These are phyloP conservation scores for Periconia digitata DNA, from an alignment of 2,329 filamentous ascomycete genomes.

Conservation along the genomic window DNA sequence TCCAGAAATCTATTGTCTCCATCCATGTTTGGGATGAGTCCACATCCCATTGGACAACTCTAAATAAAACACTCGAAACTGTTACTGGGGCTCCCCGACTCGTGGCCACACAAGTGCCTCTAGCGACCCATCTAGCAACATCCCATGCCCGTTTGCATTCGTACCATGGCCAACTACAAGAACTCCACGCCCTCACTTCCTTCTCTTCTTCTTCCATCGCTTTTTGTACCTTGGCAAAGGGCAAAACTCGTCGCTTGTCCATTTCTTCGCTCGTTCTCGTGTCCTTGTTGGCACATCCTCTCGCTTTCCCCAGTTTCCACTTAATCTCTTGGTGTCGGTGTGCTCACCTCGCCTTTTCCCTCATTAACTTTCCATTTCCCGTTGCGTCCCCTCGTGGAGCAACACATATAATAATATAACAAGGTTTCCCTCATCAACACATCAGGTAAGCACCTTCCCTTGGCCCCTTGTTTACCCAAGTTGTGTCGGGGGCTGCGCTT, in stretches of 20 bases:
- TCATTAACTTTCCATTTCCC: constrained; percentile 1
- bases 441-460: not conserved
- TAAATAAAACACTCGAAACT: not conserved
- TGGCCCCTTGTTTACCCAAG: no score
- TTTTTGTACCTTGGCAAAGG: constrained; percentile 22
- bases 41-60: not conserved
- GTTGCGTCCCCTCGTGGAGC: not conserved
- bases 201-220: constrained; percentile 15
- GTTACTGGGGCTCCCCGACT: not conserved
- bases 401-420: no score
- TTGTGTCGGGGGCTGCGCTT: not conserved
- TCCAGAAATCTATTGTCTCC: not conserved
- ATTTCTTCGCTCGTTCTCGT: constrained; percentile 9
- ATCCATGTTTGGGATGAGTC: not conserved
- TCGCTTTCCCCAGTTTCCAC: not conserved
- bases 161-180: not conserved
- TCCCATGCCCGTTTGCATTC: not conserved
- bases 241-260: constrained; percentile 24
- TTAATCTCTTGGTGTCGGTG: not conserved
- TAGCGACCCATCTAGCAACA: not conserved
- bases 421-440: not conserved
- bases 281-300: constrained; percentile 4
- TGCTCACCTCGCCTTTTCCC: not conserved
- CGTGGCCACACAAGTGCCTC: not conserved
- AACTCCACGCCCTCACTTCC: constrained; percentile 6